Conservation (phyloP, 2,329 filamentous ascomycete species). For the Penicillium sp. region DNA sequence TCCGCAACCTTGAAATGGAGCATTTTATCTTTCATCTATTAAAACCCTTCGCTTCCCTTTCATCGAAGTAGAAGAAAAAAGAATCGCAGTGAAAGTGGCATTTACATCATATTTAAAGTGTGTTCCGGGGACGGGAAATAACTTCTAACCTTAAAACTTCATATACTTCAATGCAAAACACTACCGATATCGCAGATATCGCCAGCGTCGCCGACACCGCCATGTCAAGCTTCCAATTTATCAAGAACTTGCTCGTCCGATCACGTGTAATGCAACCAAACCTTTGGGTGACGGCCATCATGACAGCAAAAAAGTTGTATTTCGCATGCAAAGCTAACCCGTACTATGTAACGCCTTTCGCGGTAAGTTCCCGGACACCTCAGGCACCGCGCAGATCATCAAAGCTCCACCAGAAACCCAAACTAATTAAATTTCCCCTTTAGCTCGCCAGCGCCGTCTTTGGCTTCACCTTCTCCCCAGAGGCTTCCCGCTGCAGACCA, state of each 20-base stretch:
- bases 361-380: neutral
- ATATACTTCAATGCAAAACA: neutral
- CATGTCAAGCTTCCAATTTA: neutral
- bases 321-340: neutral
- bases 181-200: neutral
- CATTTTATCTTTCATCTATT: no score
- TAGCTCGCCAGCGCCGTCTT: neutral
- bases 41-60: no score
- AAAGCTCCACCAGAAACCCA: neutral
- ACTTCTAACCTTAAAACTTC: neutral
- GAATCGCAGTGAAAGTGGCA: neutral
- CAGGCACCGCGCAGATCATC: neutral
- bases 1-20: neutral
- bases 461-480: neutral
- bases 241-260: neutral
- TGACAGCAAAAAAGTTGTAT: neutral
- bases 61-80: neutral
- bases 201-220: neutral
- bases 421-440: neutral
- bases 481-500: neutral
- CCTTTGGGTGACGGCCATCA: neutral
- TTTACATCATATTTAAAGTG: neutral
- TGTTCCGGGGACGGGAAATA: neutral
- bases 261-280: neutral
- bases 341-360: neutral